Evolutionary conservation across 108 stramenopile genomes (phyloP).

Genomic region (Discostella stelligeroides): DNA sequence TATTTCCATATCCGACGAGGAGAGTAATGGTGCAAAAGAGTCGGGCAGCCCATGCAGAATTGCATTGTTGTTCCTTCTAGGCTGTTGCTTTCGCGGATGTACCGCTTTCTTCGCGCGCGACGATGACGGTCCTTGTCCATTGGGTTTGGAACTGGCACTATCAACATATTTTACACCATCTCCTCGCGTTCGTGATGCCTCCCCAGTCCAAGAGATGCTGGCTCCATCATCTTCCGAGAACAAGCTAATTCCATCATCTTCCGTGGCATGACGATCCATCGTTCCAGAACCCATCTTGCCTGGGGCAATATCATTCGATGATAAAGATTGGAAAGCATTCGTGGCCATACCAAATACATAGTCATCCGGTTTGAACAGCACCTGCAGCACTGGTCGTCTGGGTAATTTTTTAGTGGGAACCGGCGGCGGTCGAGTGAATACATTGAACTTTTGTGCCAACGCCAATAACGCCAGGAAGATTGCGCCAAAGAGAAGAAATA

Average conservation of each 20-base stretch:
- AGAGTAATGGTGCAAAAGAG: conserved; percentile 87
- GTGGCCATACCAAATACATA: conserved; percentile 25
- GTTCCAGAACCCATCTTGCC: not conserved
- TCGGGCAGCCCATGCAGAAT: conserved; percentile 69
- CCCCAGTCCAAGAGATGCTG: conserved; percentile 12
- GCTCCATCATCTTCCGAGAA: conserved; percentile 35
- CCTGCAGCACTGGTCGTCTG: conserved; percentile 66
- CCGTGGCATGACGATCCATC: not conserved
- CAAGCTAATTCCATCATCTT: conserved; percentile 31
- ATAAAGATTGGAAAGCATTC: not conserved
- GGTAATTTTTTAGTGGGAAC: conserved; percentile 75
- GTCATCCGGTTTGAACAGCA: conserved; percentile 85
- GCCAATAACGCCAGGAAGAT: conserved; percentile 18
- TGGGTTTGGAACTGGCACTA: not conserved
- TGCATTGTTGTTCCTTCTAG: conserved; percentile 10
- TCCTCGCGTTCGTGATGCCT: not conserved
- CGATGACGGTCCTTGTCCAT: not conserved
- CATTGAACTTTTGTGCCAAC: conserved; percentile 34
- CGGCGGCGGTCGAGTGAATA: conserved; percentile 69
- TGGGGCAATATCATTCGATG: not conserved
- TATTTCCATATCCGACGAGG: conserved; percentile 77
- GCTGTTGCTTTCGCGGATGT: conserved; percentile 22
- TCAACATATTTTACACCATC: not conserved
- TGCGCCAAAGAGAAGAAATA: conserved; percentile 14
- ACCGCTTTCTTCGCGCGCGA: conserved; percentile 5